Evolutionary conservation across 305 asterid species (phyloP), one percentile per base, ranked within the genome.

Genomic region (Withania somnifera): DNA sequence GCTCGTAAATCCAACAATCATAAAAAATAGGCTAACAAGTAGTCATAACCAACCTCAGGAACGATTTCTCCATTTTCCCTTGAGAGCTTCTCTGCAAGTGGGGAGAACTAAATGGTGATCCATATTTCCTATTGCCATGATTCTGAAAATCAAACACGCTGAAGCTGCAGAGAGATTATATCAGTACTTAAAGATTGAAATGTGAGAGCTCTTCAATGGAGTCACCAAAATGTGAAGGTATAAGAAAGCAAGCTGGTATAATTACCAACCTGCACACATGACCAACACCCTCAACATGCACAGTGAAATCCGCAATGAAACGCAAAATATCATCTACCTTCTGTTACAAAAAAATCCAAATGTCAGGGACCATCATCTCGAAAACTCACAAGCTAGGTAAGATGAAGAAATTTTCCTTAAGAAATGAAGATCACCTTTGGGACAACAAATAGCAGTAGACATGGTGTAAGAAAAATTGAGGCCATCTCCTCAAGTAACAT

Each of bases 401-500:
- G 34, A 28, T 5, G 28, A 64, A 58, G n/a, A 76, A 30, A 81
- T 30, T 47, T 51, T 51, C 58, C 75, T 66, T 13, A 51, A 42
- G n/a, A 36, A 38, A 38, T 0, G 28, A 56, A 60, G 50, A 86
- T 81, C 79, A 97, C 99, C 99, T 92, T 87, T 77, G 99, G 98
- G 52, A 97, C 99, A 77, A 94, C 91, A 84, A 91, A 91, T 57
- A 94, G 24, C 47, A 97, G 98, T 36, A 97, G 86, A 85, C 85
- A 94, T 1, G 99, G 99, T 6, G 99, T 97, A 89, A 97, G 91
- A 84, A 97, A 90, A 90, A 97, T 94, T 22, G 99, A 97, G 86
- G 97, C 90, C 98, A 97, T 97, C 87, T 97, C 99, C 85, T 97
- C 99, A 88, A 94, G 89, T 57, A 94, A 87, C 99, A 94, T 93